A percentile compares a stretch with the other conserved stretches of the same genome.
These are phyloP conservation scores for Lyophyllum atratum DNA, from an alignment of 768 basidiomycete species.

Conservation along the genomic window DNA sequence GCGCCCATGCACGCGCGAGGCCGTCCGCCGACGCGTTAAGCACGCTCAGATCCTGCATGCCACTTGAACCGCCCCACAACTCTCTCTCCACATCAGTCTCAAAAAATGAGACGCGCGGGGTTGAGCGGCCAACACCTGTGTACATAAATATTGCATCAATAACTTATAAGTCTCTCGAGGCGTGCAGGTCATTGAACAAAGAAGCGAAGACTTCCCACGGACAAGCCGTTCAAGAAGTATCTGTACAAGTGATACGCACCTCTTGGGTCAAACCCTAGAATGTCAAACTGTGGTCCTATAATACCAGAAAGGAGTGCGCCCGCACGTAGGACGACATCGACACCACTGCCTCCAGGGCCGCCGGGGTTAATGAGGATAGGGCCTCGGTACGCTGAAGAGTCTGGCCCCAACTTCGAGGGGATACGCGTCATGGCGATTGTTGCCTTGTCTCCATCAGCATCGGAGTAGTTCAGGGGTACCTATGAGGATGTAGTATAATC, in stretches of 20 bases:
- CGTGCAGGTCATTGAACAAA: not conserved
- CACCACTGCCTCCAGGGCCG: slow-evolving; percentile 50
- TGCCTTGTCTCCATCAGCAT: slow-evolving; percentile 37
- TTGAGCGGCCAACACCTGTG: slow-evolving; percentile 36
- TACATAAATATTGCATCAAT: not conserved
- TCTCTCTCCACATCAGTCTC: slow-evolving; percentile 33
- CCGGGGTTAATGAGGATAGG: slow-evolving; percentile 49
- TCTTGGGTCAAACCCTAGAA: slow-evolving; percentile 50
- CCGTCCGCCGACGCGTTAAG: slow-evolving; percentile 26
- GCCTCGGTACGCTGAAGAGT: slow-evolving; percentile 37
- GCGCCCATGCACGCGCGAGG: slow-evolving; percentile 33
- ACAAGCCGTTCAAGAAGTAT: too few relatives aligned
- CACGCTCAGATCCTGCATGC: slow-evolving; percentile 1
- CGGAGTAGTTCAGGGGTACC: slow-evolving; percentile 49
- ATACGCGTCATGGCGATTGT: slow-evolving; percentile 44
- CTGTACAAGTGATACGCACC: slow-evolving; percentile 28
- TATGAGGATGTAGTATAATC: slow-evolving; percentile 16
- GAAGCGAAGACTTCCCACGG: too few relatives aligned
- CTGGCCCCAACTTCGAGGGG: slow-evolving; percentile 30
- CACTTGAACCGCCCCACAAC: slow-evolving; percentile 21
- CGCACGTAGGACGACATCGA: slow-evolving; percentile 23
- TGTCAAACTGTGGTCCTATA: slow-evolving; percentile 45
- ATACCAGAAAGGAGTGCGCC: slow-evolving; percentile 29
- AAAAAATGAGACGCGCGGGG: slow-evolving; percentile 37
- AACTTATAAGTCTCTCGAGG: not conserved